Evolutionary conservation across 345 rosid species (phyloP).

Genomic region (Raphanus sativus): DNA sequence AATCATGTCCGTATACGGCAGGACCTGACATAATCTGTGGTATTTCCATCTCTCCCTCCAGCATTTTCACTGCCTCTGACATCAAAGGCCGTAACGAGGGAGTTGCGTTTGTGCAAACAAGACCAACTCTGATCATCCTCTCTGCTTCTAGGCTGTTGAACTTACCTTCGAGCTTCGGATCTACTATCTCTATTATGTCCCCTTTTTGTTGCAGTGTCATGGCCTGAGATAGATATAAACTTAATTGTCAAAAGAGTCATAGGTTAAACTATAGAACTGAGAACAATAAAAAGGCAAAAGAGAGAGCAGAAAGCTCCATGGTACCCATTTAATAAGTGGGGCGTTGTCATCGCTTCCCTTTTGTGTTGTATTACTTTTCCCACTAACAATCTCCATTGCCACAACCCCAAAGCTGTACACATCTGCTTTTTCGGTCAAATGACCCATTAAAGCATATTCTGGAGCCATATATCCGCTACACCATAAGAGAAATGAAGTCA

Average conservation of each 20-base stretch:
- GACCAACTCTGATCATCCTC: neutral
- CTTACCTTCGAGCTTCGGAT: neutral
- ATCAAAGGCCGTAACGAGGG: neutral
- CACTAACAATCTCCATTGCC: neutral
- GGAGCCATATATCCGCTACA: conserved; percentile 37
- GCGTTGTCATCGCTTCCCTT: neutral
- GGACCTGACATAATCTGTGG: neutral
- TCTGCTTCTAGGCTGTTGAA: neutral
- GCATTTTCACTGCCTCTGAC: neutral
- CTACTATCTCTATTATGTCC: neutral
- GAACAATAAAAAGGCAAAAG: neutral
- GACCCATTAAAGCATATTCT: conserved; percentile 30
- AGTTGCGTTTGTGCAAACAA: neutral
- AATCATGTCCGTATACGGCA: neutral
- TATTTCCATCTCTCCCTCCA: neutral
- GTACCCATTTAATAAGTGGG: neutral
- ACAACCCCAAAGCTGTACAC: neutral
- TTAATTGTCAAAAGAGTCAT: neutral
- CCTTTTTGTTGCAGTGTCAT: neutral
- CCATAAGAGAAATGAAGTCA: neutral
- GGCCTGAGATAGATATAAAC: neutral
- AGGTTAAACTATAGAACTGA: neutral
- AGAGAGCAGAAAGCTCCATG: neutral
- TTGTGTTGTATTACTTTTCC: neutral
- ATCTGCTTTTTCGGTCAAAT: neutral